These are phyloP conservation scores for Sequoiadendron giganteum DNA, from an alignment of 75 land plant genomes.

Conservation along the genomic window DNA sequence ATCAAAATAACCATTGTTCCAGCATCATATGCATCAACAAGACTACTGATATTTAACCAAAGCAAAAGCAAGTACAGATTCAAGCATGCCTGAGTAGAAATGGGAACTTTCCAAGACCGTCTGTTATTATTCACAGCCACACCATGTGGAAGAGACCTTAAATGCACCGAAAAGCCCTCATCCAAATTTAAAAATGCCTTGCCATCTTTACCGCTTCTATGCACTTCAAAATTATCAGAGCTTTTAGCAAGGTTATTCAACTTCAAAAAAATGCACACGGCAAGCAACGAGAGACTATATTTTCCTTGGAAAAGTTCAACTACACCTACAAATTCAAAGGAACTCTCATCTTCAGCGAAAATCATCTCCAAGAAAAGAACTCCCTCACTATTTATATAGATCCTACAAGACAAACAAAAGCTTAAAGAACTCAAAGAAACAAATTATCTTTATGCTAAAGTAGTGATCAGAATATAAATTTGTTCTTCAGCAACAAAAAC, in stretches of 20 bases:
- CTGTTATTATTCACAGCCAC: background rate
- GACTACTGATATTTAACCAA: background rate
- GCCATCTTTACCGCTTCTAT: background rate
- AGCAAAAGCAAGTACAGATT: background rate
- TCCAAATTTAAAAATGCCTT: background rate
- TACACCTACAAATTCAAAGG: background rate
- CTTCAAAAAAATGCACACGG: background rate
- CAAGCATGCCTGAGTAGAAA: background rate
- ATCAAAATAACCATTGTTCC: background rate
- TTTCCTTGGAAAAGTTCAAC: background rate
- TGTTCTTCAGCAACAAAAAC: background rate
- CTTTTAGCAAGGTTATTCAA: background rate
- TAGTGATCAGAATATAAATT: background rate
- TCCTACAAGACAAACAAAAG: background rate
- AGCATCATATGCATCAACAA: background rate
- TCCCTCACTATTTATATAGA: background rate
- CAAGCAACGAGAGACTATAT: background rate
- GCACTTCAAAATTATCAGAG: background rate
- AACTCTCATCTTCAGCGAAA: background rate
- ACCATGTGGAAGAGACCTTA: background rate
- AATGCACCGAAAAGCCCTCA: background rate
- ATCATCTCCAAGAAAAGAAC: background rate
- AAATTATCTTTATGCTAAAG: background rate
- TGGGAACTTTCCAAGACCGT: background rate
- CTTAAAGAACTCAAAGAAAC: background rate